Evolutionary conservation across 2,329 filamentous ascomycete species (phyloP), one percentile per base, ranked within the genome.

Genomic region (Aureobasidium sp.): DNA sequence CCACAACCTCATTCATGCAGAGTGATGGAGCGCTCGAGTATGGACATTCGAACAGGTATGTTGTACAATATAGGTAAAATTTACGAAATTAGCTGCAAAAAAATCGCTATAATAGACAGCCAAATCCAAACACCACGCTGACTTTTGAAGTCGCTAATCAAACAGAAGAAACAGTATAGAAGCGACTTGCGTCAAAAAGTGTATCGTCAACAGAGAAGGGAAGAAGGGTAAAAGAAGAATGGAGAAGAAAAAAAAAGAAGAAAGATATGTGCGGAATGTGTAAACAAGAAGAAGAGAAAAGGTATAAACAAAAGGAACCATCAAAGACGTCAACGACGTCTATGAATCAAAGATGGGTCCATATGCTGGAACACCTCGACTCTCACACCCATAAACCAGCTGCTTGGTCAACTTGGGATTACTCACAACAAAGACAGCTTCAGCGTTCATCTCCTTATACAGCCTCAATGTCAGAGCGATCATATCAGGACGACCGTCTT

Each of bases 321-420:
- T 25, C 22, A 45, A 42, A 15, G 9, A 36, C n/a, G 20, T 29
- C 5, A 25, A 3, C 48, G 48, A 48, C 7, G 39, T 48, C 75
- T 70, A 84, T 42, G 82, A 85, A 73, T 91, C 88, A 76, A 87
- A 91, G 67, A 91, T 88, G 4, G 88, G 86, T 5, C 88, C 88
- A 73, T 83, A 91, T 11, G 87, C 86, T 1, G 83, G 80, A 6
- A 90, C 73, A 0, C 87, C 86, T 59, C 85, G 78, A 41, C 78
- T 80, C 74, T 90, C 86, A 55, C 91, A 75, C 11, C 81, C 85
- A 70, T 86, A 88, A 0, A 91, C 87, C 2, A 91, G 79, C 74
- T 83, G 84, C 68, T 81, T 81, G 27, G 87, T 90, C 39, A 90
- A 80, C 63, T 75, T 80, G 63, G 86, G 83, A 70, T 91, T 91